Percentiles rank a stretch among this genome's conserved stretches.
Conservation (phyloP, 1,284 basidiomycete genomes). For the Pisolithus thermaeus region DNA sequence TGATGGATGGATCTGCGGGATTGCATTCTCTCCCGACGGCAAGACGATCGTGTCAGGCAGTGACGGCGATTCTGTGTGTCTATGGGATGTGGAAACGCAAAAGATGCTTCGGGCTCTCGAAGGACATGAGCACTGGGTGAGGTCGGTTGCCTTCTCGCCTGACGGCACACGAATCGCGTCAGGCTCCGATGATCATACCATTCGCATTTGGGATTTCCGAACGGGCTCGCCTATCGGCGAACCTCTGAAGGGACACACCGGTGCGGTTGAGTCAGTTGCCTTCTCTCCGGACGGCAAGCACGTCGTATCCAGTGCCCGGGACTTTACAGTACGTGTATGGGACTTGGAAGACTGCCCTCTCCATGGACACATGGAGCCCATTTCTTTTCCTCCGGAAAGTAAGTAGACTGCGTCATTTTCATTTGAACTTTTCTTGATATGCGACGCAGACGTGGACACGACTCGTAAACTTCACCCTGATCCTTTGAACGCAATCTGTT, state of each 20-base stretch:
- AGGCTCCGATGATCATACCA: constrained; percentile 5
- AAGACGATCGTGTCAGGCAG: background rate
- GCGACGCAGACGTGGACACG: background rate
- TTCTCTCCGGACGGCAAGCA: constrained; percentile 6
- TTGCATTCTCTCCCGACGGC: background rate
- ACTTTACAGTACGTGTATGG: background rate
- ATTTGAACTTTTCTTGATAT: background rate
- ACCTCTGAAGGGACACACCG: constrained; percentile 4
- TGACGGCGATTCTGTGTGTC: background rate
- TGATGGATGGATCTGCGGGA: background rate
- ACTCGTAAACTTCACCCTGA: no score
- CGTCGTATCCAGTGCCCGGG: background rate
- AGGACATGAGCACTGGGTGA: background rate
- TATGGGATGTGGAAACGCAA: constrained; percentile 5
- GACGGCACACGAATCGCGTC: constrained; percentile 7
- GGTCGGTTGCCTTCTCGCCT: constrained; percentile 4
- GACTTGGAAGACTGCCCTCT: background rate
- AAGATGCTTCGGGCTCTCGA: background rate
- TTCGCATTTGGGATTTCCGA: constrained; percentile 9
- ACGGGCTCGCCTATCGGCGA: background rate
- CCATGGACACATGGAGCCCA: background rate
- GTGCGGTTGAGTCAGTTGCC: background rate
- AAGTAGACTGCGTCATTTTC: background rate
- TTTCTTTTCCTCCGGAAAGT: background rate
- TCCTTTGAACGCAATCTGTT: no score